Evolutionary conservation across 495 filamentous ascomycete genomes (phyloP), one percentile per base, ranked within the genome.

Genomic region (Podospora pseudopauciseta): DNA sequence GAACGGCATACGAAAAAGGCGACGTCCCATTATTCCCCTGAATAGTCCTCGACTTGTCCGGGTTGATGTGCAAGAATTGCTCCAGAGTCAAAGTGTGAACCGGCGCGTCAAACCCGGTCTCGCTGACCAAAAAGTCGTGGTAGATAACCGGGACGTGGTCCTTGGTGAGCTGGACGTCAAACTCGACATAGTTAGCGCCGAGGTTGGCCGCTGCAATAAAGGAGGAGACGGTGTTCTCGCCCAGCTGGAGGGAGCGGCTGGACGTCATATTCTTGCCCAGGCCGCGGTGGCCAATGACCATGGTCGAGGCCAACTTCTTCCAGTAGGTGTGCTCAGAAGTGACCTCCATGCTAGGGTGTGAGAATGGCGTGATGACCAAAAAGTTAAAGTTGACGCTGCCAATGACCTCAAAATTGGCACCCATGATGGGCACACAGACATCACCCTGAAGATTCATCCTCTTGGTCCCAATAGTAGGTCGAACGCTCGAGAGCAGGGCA

Each of bases 61-160:
- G 86, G 72, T 91, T 93, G 69, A 97, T 84, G 71, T 96, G 91
- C 28, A 97, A 85, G 78, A 97, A 97, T 77, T 96, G 96, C 69
- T 99, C 94, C 3, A 98, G 81, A 0, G 94, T 98, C 64, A 99
- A 83, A 4, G 92, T 93, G 73, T 99, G 96, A 1, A 99, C 93
- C 0, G 96, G 96, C 0, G 94, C 96, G 78, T 99, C 96, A 67
- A 97, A 96, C 1, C 96, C 96, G 0, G 96, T 99, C 80, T 99
- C 96, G 75, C 93, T 97, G 77, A 99, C 95, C 18, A 99, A 84
- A 73, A 99, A 99, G 78, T 99, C 96, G 77, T 99, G 96, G 77
- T 99, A 99, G 72, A 99, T 97, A 72, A 99, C 94, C 19, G 96
- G 96, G 7, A 99, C 93, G 78, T 95, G 94, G 75, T 99, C 96